Conservation (phyloP, 1,139 yeast species). For the Pneumocystis wakefieldiae region DNA sequence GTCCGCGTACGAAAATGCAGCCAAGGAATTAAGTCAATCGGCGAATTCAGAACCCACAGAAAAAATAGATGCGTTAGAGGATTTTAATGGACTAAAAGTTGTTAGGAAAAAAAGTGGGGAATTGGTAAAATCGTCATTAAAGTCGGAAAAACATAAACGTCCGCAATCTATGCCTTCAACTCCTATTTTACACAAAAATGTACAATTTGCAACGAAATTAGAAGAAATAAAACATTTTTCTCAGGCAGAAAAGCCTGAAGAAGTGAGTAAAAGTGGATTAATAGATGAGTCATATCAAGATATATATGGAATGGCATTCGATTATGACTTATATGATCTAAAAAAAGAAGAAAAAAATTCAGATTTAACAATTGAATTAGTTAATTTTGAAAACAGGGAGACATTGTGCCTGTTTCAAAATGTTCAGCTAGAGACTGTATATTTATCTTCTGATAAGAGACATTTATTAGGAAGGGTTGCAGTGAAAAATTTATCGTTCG, state of each 20-base stretch:
- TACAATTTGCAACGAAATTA: conserved; percentile 55
- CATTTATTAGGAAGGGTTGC: conserved; percentile 58
- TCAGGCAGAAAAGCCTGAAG: conserved; percentile 56
- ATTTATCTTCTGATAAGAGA: conserved; percentile 42
- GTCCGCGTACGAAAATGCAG: background rate
- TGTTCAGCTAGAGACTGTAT: conserved; percentile 51
- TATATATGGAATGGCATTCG: conserved; percentile 4
- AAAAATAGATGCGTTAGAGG: background rate
- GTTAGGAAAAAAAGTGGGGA: conserved; percentile 56
- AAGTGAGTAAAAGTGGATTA: conserved; percentile 52
- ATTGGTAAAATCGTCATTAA: conserved; percentile 58
- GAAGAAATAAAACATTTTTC: conserved; percentile 60
- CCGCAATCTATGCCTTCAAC: conserved; percentile 60
- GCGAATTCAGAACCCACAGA: background rate
- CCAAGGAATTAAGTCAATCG: background rate
- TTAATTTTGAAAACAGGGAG: conserved; percentile 32
- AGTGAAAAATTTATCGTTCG: conserved; percentile 52
- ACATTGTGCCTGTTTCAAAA: conserved; percentile 16
- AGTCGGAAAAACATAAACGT: conserved; percentile 32
- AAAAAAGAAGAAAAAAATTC: conserved; percentile 22
- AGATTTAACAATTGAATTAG: conserved; percentile 37
- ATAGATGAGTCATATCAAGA: conserved; percentile 28
- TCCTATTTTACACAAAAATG: conserved; percentile 49
- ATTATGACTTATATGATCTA: conserved; percentile 6
- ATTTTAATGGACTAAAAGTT: conserved; percentile 31